Evolutionary conservation across 768 basidiomycete species (phyloP), one percentile per base, ranked within the genome.

Genomic region (Lentinula lateritia): DNA sequence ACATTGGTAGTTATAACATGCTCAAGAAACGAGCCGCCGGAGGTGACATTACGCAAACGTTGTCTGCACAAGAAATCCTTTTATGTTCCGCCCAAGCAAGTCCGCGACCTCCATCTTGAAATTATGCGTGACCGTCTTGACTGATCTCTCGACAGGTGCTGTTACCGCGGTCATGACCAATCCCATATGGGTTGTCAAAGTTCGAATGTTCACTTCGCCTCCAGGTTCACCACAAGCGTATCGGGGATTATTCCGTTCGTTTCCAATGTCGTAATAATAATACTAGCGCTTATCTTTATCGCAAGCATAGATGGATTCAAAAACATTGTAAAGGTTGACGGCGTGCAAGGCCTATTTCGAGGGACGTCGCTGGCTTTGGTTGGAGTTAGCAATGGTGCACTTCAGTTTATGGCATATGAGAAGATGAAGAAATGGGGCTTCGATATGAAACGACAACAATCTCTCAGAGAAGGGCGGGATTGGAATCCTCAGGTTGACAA

Each of bases 171-270:
- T 98, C 68, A 82, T 97, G 70, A 99, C 96, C 6, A 98, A 99
- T 73, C 97, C 96, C 0, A 86, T 98, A 66, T 98, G 96, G 96
- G 90, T 98, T 13, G 90, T 98, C 60, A 92, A 96, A 77, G 95
- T 97, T 8, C 86, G 97, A 62, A 95, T 98, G 87, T 99, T 97
- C 70, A 93, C 95, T 1, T 89, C 94, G 0, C 76, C 76, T 9
- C 72, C 82, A 34, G 80, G 83, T 60, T 84, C 88, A 45, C 85
- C 90, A 8, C 77, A 72, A 2, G 86, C 93, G 1, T 98, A 98
- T 73, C 84, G 86, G 16, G 86, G 89, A 8, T 78, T 95, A 61
- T 89, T 84, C 84, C 78, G 93, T 94, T 63, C 62, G 88, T 59
- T 52, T 69, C 41, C 69, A 65, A 13, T 60, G 39, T 57, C 52